Base-by-base conservation (phyloP, 2,329 filamentous ascomycete species). In the Alternaria metachromatica region DNA sequence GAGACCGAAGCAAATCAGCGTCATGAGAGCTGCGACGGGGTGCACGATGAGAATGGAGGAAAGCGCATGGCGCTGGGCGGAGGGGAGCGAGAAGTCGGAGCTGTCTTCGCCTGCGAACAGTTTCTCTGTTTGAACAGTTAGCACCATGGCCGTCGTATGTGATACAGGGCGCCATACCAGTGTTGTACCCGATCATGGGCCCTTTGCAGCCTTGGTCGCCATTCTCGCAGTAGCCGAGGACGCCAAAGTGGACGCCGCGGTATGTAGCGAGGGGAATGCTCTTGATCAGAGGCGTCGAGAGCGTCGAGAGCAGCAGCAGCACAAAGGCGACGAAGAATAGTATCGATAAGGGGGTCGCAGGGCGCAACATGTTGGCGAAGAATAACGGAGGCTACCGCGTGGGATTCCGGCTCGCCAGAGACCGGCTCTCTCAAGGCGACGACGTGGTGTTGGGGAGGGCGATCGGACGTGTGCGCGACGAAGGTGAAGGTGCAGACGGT, bases 1-100 rank as follows among this genome's bases (percentile, higher is more conserved):
- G 75, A 99, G 86, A 59, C 90, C 86, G 70, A 97, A 89, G 85
- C 95, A 95, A 76, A 97, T 85, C 57, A 99, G 86, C 12, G 92
- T 94, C 70, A 97, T 85, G 37, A 97, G 83, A 12, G 93, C 93
- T 50, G 96, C 96, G 62, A 99, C 87, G 1, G 96, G 96, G 78
- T 99, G 96, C 25, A 98, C 89, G 70, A 99, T 91, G 60, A 99
- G 87, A 67, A 98, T 94, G 46, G 91, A 87, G 0, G 95, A 96
- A n/a, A 99, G 87, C 49, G 87, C 88, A 73, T 87, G 85, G 50
- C 89, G 87, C 33, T 88, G 85, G 55, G 80, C 87, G 65, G 94
- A 92, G 25, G 88, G 87, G 6, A 90, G 83, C 55, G 86, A 86
- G 79, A 90, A 90, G 73, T 89, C 86, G 62, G 73, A 70, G 58